These are phyloP conservation scores for Paraphoma sp. DNA, from an alignment of 2,329 filamentous ascomycete genomes.

Conservation along the genomic window DNA sequence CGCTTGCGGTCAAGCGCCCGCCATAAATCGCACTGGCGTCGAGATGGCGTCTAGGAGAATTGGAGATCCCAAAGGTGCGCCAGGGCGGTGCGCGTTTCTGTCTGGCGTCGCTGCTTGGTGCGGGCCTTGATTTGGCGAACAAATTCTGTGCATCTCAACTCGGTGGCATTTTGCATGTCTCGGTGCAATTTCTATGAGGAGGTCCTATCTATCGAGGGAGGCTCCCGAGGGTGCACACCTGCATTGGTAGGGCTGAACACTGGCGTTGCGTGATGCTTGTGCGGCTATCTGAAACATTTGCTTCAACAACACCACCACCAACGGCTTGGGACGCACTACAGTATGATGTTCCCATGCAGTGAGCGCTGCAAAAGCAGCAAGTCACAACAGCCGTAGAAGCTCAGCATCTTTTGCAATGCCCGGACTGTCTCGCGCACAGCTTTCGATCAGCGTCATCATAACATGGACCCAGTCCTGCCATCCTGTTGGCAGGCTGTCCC, in stretches of 20 bases:
- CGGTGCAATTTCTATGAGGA: background rate
- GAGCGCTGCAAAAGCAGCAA: background rate
- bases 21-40: conserved; percentile 13
- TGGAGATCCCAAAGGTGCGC: background rate
- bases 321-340: too few relatives aligned
- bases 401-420: conserved; percentile 45
- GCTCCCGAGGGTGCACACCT: too few relatives aligned
- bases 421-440: conserved; percentile 41
- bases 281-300: conserved; percentile 8
- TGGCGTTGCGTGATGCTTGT: conserved; percentile 2
- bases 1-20: conserved; percentile 15
- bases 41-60: conserved; percentile 1
- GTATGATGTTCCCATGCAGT: background rate
- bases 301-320: conserved; percentile 1
- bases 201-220: background rate
- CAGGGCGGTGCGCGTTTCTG: too few relatives aligned
- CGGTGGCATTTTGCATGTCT: background rate
- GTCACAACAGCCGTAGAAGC: conserved; percentile 38
- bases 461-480: conserved; percentile 46
- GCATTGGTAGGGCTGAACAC: background rate
- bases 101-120: too few relatives aligned
- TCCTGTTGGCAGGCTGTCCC: conserved; percentile 40
- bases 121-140: background rate
- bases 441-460: conserved; percentile 45
- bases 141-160: background rate